Evolutionary conservation across 2,329 filamentous ascomycete genomes (phyloP), one percentile per base, ranked within the genome.

Genomic region (Dactylellina sp.): DNA sequence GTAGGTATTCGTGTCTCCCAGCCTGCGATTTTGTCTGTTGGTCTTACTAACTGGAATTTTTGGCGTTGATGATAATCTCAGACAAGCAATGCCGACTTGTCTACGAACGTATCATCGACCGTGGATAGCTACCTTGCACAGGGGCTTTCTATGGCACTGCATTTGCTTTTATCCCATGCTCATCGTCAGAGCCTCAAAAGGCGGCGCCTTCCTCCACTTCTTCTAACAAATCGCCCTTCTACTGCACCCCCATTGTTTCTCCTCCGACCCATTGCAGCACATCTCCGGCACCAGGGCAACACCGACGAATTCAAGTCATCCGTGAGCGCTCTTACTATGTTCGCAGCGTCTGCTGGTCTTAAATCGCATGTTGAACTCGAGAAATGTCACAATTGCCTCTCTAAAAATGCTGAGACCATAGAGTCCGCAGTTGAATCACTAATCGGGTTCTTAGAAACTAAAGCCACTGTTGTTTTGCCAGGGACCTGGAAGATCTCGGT

Each of bases 161-260:
- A 92, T 42, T 85, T 97, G 20, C 84, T 97, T 1, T 87, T 98
- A 6, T 87, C 86, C 53, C 89, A 93, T 76, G 88, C 91, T 1
- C 94, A 98, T 80, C 87, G 90, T 7, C 87, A 91, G 79, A 93
- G 89, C 76, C 86, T 92, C 72, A 84, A 88, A 40, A 86, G 86
- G 46, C 87, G 93, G 61, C 90, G 89, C 0, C 86, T 89, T 28
- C 84, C 88, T 0, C 89, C 89, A 7, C 82, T 83, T 6, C 86
- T 89, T 4, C 79, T 88, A 71, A 82, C 83, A 7, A 82, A 83
- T 14, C 83, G 83, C 57, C 85, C 84, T 71, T 83, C 83, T 37
- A 79, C 84, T 20, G 82, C 81, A 5, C 83, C 83, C 1, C 82
- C 86, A 47, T 85, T 88, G 59, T 81, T 83, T n/a, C 82, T 91